These are phyloP conservation scores for Cyanidioschyzon merolae DNA, from an alignment of 23 red algal species.

Conservation along the genomic window DNA sequence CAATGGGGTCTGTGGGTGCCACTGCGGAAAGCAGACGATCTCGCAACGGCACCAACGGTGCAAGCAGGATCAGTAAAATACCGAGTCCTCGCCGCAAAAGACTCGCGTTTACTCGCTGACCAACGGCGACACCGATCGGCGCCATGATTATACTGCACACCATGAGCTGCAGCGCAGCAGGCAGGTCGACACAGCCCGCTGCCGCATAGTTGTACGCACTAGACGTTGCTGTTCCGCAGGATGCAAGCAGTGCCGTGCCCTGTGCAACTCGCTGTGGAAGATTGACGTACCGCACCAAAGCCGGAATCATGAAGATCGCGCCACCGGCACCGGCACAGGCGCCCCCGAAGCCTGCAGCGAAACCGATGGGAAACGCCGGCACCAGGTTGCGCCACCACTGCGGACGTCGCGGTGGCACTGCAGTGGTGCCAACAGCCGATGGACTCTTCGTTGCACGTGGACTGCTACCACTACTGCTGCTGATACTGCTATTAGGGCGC, in stretches of 20 bases:
- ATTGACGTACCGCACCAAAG: slow-evolving; percentile 30
- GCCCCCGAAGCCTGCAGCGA: slow-evolving; percentile 44
- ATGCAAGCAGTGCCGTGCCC: slow-evolving; percentile 47
- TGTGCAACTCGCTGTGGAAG: slow-evolving; percentile 48
- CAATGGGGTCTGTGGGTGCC: background rate
- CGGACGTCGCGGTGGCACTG: no score
- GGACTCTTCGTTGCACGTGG: no score
- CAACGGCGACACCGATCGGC: slow-evolving; percentile 37
- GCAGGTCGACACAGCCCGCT: slow-evolving; percentile 27
- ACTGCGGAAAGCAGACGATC: background rate
- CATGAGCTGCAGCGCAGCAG: slow-evolving; percentile 24
- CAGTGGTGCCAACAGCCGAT: no score
- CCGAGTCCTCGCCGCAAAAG: slow-evolving; percentile 46
- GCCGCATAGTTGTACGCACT: slow-evolving; percentile 26
- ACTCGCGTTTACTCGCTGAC: slow-evolving; percentile 25
- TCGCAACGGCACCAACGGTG: slow-evolving; percentile 49
- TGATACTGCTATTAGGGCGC: no score
- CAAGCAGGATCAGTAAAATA: slow-evolving; percentile 45
- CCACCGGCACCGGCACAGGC: slow-evolving; percentile 62
- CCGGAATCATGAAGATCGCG: slow-evolving; percentile 63
- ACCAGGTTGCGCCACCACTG: background rate
- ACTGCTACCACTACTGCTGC: no score
- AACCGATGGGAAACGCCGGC: slow-evolving; percentile 29
- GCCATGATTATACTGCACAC: slow-evolving; percentile 25
- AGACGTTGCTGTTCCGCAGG: slow-evolving; percentile 39